Evolutionary conservation across 78 protist genomes (phyloP), one percentile per base, ranked within the genome.

Genomic region (Dictyostelium purpureum): DNA sequence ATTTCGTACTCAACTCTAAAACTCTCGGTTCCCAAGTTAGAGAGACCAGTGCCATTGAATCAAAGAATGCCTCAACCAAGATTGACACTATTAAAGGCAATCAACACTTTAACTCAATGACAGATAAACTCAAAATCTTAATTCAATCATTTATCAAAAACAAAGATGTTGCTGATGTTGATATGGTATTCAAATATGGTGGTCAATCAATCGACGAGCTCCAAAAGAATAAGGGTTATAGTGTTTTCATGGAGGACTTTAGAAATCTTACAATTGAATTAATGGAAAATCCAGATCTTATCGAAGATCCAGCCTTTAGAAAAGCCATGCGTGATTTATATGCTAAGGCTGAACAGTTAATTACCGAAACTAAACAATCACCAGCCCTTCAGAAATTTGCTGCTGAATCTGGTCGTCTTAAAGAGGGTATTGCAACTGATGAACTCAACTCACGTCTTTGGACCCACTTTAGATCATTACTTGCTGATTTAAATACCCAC

Each of bases 291-390:
- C 92, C 92, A 70, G 66, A 59, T 12, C 28, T 73, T 2, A 42
- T 85, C 14, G 92, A 85, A n/a, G 92, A 85, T 33, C 92, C 92
- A 24, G 57, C 80, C 52, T 43, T 42, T 67, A 70, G 92, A 73
- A 85, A 85, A 54, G 80, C 79, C 4, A 24, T 85, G 33, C 33
- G 92, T 28, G 92, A 85, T 24, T 33, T 85, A 0, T 85, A 85
- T 54, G 40, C 43, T 7, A 77, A 70, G 21, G 92, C 56, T 61
- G 92, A 85, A 35, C 4, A 14, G 0, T 42, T 85, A 10, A 40
- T 73, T 1, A 28, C 21, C 24, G 92, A 70, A 45, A 61, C 92
- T 19, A 59, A 77, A 10, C 26, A 73, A 11, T 40, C 26, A 14
- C 92, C 92, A 73, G 33, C 92, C 19, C 92, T 85, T 38, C 81